Evolutionary conservation across 306 rosid species (phyloP), one percentile per base, ranked within the genome.

Genomic region (Senna tora): DNA sequence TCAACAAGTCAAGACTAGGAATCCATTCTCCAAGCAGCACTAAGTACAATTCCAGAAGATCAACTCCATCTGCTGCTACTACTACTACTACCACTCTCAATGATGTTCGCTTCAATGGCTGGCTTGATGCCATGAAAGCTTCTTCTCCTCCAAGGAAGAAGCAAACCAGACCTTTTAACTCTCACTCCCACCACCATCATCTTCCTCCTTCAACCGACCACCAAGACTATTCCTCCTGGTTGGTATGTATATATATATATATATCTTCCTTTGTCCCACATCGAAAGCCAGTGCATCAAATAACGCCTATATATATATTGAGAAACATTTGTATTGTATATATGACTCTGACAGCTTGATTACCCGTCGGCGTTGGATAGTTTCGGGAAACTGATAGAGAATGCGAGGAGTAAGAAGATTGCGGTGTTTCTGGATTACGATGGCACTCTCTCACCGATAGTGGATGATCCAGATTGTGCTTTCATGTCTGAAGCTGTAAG

Each of bases 371-470:
- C 98, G 16, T 83, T 94, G 25, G 79, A 69, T 6, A 83, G 73
- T 61, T 88, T 91, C 19, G 84, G 81, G 65, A 72, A 85, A 72
- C 83, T 94, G n/a, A 20, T 82, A 15, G 84, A 80, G 34, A 70
- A 19, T 56, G 91, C 91, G 2, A 84, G 58, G 82, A 65, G 83
- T 79, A 94, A 91, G 84, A 83, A 86, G 84, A 84, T 94, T 73
- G 97, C 90, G 16, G 67, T 94, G 17, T 94, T 94, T 81, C 82
- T 91, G 45, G 98, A 94, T 69, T 94, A 94, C 72, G 98, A 94
- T 74, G 97, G 98, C 69, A 87, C 94, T 22, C 98, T 94, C 74
- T 89, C 98, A 7, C 98, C 98, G 25, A 94, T 94, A 22, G 98
- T 94, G 20, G 92, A 91, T 72, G 90, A 94, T 75, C 98, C 98